Percentiles rank a stretch among this genome's conserved stretches.
Evolutionary conservation across 2,329 filamentous ascomycete species (phyloP).

Genomic region (Colletotrichum sojae): DNA sequence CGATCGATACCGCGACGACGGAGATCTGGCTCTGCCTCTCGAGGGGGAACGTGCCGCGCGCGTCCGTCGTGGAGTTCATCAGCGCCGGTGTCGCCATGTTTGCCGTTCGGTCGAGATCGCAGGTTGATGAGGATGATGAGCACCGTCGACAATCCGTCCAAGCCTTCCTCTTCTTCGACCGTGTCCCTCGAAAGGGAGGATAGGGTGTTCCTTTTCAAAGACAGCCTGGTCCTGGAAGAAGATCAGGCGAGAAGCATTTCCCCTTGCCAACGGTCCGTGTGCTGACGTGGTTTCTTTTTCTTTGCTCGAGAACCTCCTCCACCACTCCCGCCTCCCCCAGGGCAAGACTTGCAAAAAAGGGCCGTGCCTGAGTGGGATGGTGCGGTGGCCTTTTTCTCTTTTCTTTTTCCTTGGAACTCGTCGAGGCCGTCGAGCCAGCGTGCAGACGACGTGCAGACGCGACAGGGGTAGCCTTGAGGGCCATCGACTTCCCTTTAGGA

Average conservation of each 20-base stretch:
- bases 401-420: slow-evolving; percentile 26
- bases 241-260: slow-evolving; percentile 9
- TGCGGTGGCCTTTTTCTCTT: neutral
- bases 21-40: slow-evolving; percentile 24
- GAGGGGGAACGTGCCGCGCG: slow-evolving; percentile 20
- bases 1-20: slow-evolving; percentile 33
- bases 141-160: neutral
- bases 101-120: neutral
- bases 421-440: slow-evolving; percentile 9
- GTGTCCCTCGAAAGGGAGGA: slow-evolving; percentile 2
- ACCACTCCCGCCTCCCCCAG: neutral
- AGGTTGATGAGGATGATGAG: slow-evolving; percentile 1
- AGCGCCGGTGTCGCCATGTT: slow-evolving; percentile 23
- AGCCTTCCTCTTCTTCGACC: too few relatives aligned
- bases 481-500: neutral
- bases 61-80: slow-evolving; percentile 6
- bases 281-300: slow-evolving; percentile 17
- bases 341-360: neutral
- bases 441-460: slow-evolving; percentile 21
- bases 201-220: neutral
- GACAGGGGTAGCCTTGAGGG: neutral
- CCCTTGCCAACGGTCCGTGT: slow-evolving; percentile 3
- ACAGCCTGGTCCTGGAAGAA: neutral
- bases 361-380: too few relatives aligned
- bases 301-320: neutral